Conservation (phyloP, 2,329 filamentous ascomycete species). For the Xylaria sp. region DNA sequence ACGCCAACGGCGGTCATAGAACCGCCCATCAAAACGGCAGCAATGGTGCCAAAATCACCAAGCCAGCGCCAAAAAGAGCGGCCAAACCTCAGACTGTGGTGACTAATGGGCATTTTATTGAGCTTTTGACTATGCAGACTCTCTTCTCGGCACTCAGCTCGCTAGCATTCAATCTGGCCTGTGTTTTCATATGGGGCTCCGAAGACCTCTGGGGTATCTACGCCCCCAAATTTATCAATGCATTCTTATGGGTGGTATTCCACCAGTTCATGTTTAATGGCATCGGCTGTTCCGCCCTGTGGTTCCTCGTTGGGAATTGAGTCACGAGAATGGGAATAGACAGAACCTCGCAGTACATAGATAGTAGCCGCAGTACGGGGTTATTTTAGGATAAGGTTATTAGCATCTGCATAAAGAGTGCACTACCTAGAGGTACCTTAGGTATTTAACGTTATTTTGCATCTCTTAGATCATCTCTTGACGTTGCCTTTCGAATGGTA, state of each 20-base stretch:
- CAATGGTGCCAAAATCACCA: not conserved
- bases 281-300: conserved; percentile 1
- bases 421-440: too few species aligned
- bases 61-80: not conserved
- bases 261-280: conserved; percentile 11
- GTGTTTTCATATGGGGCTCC: conserved; percentile 1
- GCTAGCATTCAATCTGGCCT: conserved; percentile 14
- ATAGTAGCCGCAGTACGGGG: not conserved
- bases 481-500: too few species aligned
- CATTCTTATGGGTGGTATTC: conserved; percentile 13
- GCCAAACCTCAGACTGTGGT: not conserved
- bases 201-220: conserved; percentile 15
- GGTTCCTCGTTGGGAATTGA: not conserved
- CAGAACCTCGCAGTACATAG: not conserved
- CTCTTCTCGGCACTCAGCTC: conserved; percentile 15
- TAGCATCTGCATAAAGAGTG: not conserved
- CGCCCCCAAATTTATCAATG: conserved; percentile 16
- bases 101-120: not conserved
- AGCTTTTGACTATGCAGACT: conserved; percentile 14
- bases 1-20: not conserved
- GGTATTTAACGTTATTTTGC: too few species aligned
- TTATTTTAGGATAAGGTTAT: not conserved
- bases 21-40: not conserved
- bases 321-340: not conserved
- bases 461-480: too few species aligned